These are phyloP conservation scores for Sistotremastrum suecicum DNA, from an alignment of 768 basidiomycete species.

Conservation along the genomic window DNA sequence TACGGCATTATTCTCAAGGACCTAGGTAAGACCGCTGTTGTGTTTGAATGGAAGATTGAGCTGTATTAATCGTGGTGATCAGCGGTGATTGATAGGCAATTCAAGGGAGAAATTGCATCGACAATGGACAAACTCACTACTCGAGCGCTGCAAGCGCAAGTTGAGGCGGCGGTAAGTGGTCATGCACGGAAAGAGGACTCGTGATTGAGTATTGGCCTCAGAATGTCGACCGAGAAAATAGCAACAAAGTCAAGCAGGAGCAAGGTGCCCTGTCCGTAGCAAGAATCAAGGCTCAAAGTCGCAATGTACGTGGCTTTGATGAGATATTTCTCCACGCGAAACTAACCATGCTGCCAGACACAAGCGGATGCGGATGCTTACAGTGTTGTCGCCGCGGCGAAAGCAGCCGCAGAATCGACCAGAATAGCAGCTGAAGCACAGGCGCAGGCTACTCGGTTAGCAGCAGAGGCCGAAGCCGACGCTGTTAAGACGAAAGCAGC, in stretches of 20 bases:
- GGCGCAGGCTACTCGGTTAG: conserved; percentile 63
- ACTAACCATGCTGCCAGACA: conserved; percentile 22
- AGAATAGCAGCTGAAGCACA: conserved; percentile 65
- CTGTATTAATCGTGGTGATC: conserved; percentile 4
- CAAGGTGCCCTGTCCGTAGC: conserved; percentile 68
- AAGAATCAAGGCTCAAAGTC: conserved; percentile 56
- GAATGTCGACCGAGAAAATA: conserved; percentile 81
- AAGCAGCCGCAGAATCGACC: conserved; percentile 50
- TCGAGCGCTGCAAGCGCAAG: conserved; percentile 73
- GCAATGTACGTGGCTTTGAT: conserved; percentile 22
- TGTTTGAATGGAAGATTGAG: not conserved
- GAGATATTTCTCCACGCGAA: not conserved
- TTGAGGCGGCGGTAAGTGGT: conserved; percentile 60
- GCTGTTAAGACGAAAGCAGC: conserved; percentile 49
- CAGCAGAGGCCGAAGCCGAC: conserved; percentile 61
- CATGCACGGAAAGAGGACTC: not conserved
- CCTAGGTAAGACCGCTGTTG: conserved; percentile 32
- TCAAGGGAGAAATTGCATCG: conserved; percentile 76
- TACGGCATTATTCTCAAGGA: conserved; percentile 78
- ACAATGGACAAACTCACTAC: conserved; percentile 82
- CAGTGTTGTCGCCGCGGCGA: conserved; percentile 55
- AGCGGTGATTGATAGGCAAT: conserved; percentile 80
- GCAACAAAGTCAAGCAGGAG: conserved; percentile 77
- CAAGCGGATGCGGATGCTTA: conserved; percentile 70
- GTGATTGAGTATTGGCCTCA: conserved; percentile 12